phyloP scores from a whole-genome alignment of 805 yeast species.

The Debaryomyces castellii region DNA sequence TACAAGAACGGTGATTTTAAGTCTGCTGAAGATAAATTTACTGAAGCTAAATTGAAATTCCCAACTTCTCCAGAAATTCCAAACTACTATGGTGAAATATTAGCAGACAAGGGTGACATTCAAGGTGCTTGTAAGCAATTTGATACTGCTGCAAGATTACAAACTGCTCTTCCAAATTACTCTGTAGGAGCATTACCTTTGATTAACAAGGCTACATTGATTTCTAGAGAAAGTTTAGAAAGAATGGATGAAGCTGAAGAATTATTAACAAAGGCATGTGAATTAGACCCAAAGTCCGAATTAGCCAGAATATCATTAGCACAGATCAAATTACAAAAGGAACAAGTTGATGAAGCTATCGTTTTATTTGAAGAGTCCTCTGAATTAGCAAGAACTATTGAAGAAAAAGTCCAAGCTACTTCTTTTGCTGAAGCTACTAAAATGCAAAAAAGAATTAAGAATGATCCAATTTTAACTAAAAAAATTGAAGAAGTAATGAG shows the following conservation, averaged over 20 bases:
- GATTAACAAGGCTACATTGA: constrained; percentile 80
- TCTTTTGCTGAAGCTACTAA: constrained; percentile 91
- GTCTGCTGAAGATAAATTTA: constrained; percentile 64
- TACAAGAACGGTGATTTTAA: constrained; percentile 70
- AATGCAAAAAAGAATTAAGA: constrained; percentile 76
- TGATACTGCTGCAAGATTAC: constrained; percentile 82
- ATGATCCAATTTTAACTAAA: constrained; percentile 62
- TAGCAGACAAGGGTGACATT: constrained; percentile 76
- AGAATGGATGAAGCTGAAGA: constrained; percentile 55
- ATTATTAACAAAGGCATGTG: constrained; percentile 71
- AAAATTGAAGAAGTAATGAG: constrained; percentile 62
- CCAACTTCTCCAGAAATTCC: constrained; percentile 90
- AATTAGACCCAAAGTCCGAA: constrained; percentile 85
- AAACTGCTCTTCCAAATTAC: constrained; percentile 62
- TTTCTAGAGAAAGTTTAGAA: constrained; percentile 55
- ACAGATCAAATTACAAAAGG: constrained; percentile 82
- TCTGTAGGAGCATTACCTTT: constrained; percentile 88
- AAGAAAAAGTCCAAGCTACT: constrained; percentile 87
- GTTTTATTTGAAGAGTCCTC: constrained; percentile 80
- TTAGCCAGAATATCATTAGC: constrained; percentile 89
- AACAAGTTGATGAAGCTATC: constrained; percentile 79
- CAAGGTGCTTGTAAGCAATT: constrained; percentile 77
- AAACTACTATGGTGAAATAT: constrained; percentile 92
- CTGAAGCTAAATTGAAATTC: constrained; percentile 68
- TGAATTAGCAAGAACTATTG: constrained; percentile 75